These are phyloP conservation scores for Conticribra guillardii DNA, from an alignment of 108 stramenopile genomes.

Conservation along the genomic window DNA sequence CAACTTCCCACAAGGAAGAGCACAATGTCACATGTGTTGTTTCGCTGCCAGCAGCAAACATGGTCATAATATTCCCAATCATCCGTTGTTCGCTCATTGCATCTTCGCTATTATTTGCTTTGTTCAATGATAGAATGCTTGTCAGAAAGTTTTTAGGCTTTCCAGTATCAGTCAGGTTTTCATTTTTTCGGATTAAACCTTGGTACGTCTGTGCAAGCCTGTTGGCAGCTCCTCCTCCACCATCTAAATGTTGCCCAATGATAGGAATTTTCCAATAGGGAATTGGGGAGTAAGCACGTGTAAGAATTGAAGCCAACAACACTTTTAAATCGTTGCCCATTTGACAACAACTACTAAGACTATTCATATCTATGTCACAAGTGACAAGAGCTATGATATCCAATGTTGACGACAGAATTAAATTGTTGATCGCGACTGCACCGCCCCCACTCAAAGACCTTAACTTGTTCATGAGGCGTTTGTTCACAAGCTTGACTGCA, in stretches of 20 bases:
- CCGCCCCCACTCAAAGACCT: neutral
- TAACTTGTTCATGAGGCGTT: neutral
- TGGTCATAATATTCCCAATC: neutral
- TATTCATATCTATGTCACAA: conserved; percentile 24
- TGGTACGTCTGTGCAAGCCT: neutral
- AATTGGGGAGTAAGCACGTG: conserved; percentile 19
- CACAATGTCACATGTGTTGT: too few relatives aligned
- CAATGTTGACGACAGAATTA: conserved; percentile 9
- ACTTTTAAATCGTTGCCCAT: neutral
- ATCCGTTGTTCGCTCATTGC: neutral
- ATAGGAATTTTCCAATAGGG: conserved; percentile 40
- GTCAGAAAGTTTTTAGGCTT: neutral
- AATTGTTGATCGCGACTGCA: conserved; percentile 1
- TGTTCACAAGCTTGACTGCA: conserved; percentile 7
- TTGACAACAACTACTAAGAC: neutral
- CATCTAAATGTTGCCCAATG: conserved; percentile 46
- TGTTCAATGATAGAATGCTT: neutral
- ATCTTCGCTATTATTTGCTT: neutral
- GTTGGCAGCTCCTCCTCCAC: neutral
- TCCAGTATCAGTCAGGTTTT: neutral
- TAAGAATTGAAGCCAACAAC: neutral
- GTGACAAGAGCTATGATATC: conserved; percentile 27
- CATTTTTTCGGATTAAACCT: neutral
- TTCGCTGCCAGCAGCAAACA: neutral
- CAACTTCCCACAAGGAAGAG: too few relatives aligned